Percentiles rank a stretch among this genome's conserved stretches.
Conservation (phyloP, 306 rosid species). For the Vigna hirtella region DNA sequence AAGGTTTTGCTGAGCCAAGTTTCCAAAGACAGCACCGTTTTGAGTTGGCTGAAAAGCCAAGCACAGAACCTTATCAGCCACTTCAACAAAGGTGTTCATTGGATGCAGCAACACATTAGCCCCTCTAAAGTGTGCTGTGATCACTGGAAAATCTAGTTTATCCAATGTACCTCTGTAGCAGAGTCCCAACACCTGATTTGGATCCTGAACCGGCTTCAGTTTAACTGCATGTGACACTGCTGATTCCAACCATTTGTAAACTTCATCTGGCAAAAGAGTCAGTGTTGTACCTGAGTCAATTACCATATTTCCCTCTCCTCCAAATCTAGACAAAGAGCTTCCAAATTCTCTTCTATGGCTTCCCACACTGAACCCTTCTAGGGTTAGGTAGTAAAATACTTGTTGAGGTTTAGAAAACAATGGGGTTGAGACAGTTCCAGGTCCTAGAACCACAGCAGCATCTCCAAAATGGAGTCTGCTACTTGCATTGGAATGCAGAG, state of each 20-base stretch:
- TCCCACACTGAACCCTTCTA: conserved; percentile 38
- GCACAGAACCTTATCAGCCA: conserved; percentile 38
- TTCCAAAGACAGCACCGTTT: conserved; percentile 48
- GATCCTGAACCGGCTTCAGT: background rate
- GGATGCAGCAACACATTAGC: conserved; percentile 47
- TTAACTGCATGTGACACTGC: background rate
- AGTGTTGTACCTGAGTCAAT: conserved; percentile 53
- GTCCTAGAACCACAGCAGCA: conserved; percentile 28
- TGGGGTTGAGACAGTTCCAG: conserved; percentile 32
- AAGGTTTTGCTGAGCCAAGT: conserved; percentile 58
- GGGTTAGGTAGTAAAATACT: background rate
- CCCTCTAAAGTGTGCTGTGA: conserved; percentile 52
- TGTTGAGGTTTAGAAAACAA: background rate
- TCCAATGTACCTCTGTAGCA: conserved; percentile 34
- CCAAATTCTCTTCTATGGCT: background rate
- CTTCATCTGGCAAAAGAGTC: conserved; percentile 17
- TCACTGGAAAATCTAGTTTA: conserved; percentile 6
- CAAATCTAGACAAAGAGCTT: background rate
- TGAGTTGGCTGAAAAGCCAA: conserved; percentile 38
- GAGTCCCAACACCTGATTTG: background rate
- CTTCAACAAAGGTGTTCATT: conserved; percentile 47
- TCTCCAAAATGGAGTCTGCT: conserved; percentile 39
- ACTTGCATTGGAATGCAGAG: too few relatives aligned
- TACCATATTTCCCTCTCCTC: conserved; percentile 14
- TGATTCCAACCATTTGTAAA: background rate